A percentile compares a stretch with the other conserved stretches of the same genome.
Evolutionary conservation across 2,329 filamentous ascomycete genomes (phyloP).

Genomic region (Rhynchosporium secalis): DNA sequence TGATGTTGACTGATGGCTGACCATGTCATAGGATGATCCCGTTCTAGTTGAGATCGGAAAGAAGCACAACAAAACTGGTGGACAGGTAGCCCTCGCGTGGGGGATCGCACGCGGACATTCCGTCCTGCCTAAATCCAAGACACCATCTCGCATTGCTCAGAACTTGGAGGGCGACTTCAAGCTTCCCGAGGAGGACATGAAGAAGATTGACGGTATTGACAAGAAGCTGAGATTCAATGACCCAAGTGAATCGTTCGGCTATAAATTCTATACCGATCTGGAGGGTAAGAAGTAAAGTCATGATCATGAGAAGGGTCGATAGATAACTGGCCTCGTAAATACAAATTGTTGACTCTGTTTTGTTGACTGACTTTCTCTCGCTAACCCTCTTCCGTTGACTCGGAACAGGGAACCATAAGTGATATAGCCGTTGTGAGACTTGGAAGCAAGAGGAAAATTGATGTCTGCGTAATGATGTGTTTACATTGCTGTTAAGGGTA

Average conservation of each 20-base stretch:
- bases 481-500: too few species aligned
- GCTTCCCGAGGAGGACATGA: constrained; percentile 56
- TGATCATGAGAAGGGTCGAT: not conserved
- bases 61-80: constrained; percentile 55
- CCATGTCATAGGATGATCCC: constrained; percentile 49
- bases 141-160: constrained; percentile 56
- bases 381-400: too few species aligned
- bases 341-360: too few species aligned
- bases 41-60: constrained; percentile 54
- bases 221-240: constrained; percentile 46
- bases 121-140: constrained; percentile 65
- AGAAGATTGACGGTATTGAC: constrained; percentile 52
- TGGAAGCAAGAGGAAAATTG: too few species aligned
- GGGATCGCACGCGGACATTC: constrained; percentile 56
- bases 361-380: too few species aligned
- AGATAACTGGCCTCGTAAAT: not conserved
- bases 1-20: constrained; percentile 1
- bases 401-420: too few species aligned
- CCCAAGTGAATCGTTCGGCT: constrained; percentile 15
- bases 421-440: too few species aligned
- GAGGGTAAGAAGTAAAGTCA: constrained; percentile 16
- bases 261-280: constrained; percentile 12
- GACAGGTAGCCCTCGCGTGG: constrained; percentile 61
- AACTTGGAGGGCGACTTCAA: constrained; percentile 67
- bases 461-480: too few species aligned